Base-by-base conservation (phyloP, 768 basidiomycete species). In the Sporobolomyces pararoseus region DNA sequence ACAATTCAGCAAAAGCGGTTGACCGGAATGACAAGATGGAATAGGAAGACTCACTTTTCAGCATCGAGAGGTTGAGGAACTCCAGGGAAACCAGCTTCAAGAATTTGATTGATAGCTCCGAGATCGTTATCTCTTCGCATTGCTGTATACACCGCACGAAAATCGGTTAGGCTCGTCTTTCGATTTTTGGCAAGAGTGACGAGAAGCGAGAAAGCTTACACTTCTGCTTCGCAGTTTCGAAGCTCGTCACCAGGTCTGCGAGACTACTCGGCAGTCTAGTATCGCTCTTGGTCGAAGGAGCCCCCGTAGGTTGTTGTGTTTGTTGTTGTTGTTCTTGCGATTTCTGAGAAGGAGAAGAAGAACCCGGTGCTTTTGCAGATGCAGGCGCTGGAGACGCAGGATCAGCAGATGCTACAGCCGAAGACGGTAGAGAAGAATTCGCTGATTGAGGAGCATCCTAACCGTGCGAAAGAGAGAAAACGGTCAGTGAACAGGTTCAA, bases 171-270 rank as follows among this genome's bases (percentile, higher is more conserved):
- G 46, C 39, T 9, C 46, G 14, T 47, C 46, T 13, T 12, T 47
- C 10, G 10, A 9, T 17, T 42, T 42, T 42, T 10, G 39, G 35
- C 50, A n/a, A n/a, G 14, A 31, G 47, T 3, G 21, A 31, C 44
- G 39, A 25, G 27, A 54, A 34, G 27, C 49, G 7, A 1, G 32
- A 9, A 37, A 13, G 63, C 75, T 61, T 59, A 93, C 94, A 92
- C 79, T 96, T 93, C 83, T 95, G 92, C 81, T 97, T 98, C 51
- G 95, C 92, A 53, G 84, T 89, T 82, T 98, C 95, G 77, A 97
- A 98, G 47, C 91, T 92, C 27, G 89, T 86, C 47, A 97, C 93
- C 62, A 99, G 83, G 78, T 97, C 95, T 16, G 91, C 90, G 78
- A 99, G 78, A 32, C 87, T 91, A 65, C 87, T 90, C 23, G 90